A percentile compares a stretch with the other conserved stretches of the same genome.
Conservation (phyloP, 2,329 filamentous ascomycete species). For the Atkinsonella texensis region DNA sequence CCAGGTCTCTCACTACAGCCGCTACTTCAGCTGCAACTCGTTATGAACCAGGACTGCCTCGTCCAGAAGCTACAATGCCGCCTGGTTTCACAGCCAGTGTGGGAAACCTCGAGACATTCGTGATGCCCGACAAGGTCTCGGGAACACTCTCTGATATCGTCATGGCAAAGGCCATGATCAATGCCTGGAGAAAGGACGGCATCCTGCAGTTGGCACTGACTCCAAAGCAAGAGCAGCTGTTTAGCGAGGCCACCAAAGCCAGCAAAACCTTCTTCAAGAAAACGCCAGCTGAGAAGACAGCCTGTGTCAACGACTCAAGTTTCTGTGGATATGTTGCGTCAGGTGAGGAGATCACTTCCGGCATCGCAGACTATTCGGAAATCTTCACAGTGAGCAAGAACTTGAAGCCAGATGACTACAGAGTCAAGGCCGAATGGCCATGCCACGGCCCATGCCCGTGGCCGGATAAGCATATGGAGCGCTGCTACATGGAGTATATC, state of each 20-base stretch:
- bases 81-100: conserved; percentile 15
- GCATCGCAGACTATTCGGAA: conserved; percentile 38
- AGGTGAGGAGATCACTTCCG: conserved; percentile 35
- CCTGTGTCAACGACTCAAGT: conserved; percentile 31
- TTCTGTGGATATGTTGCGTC: conserved; percentile 38
- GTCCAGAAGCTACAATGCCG: conserved; percentile 11
- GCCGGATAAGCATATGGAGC: conserved; percentile 29
- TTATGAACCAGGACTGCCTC: background rate
- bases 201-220: conserved; percentile 34
- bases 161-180: conserved; percentile 28
- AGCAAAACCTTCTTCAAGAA: conserved; percentile 28
- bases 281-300: conserved; percentile 24
- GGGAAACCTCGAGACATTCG: conserved; percentile 27
- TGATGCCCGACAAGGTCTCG: conserved; percentile 25
- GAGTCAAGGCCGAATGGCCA: conserved; percentile 31
- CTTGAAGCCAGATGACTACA: conserved; percentile 23
- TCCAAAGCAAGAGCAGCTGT: conserved; percentile 21
- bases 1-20: background rate
- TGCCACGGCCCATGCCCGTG: conserved; percentile 38
- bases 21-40: background rate
- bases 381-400: conserved; percentile 42
- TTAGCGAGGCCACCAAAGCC: conserved; percentile 22
- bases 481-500: conserved; percentile 28
- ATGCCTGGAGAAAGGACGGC: conserved; percentile 31
- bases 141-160: conserved; percentile 20